Conservation (phyloP, 2,329 filamentous ascomycete species). For the Akanthomyces muscarius region DNA sequence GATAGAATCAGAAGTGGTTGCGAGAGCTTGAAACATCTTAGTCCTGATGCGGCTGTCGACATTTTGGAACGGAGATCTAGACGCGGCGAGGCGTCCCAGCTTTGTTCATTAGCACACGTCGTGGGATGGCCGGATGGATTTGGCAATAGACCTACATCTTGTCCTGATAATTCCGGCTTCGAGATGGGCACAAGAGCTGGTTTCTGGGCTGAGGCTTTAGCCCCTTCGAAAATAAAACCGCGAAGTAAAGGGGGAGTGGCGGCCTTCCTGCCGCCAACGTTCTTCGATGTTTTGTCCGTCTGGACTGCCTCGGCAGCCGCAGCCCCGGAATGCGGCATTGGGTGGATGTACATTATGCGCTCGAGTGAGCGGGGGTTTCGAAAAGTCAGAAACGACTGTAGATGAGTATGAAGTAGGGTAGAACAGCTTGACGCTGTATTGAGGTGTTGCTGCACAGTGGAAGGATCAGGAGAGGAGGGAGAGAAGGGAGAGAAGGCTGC, state of each 20-base stretch:
- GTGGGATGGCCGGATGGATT: background rate
- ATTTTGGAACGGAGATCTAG: background rate
- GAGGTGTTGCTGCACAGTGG: background rate
- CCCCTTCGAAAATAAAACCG: background rate
- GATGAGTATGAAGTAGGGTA: background rate
- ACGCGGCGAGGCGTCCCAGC: background rate
- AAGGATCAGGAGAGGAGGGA: too few species aligned
- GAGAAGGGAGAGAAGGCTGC: background rate
- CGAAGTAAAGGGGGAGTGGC: background rate
- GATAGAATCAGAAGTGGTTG: conserved; percentile 10
- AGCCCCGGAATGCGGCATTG: background rate
- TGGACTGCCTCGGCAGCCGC: background rate
- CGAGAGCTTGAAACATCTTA: background rate
- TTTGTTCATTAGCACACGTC: background rate
- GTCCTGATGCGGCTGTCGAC: background rate
- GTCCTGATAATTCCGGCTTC: background rate
- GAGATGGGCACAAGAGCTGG: too few species aligned
- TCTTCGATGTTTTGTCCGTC: background rate
- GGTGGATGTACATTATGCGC: background rate
- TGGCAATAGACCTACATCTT: background rate
- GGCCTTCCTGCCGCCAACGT: background rate
- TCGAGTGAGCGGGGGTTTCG: too few species aligned
- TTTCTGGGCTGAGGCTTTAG: background rate
- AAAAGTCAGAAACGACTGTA: background rate
- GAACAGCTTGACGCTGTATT: background rate